Evolutionary conservation across 1,284 basidiomycete genomes (phyloP), one percentile per base, ranked within the genome.

Genomic region (Fomitopsis schrenkii): DNA sequence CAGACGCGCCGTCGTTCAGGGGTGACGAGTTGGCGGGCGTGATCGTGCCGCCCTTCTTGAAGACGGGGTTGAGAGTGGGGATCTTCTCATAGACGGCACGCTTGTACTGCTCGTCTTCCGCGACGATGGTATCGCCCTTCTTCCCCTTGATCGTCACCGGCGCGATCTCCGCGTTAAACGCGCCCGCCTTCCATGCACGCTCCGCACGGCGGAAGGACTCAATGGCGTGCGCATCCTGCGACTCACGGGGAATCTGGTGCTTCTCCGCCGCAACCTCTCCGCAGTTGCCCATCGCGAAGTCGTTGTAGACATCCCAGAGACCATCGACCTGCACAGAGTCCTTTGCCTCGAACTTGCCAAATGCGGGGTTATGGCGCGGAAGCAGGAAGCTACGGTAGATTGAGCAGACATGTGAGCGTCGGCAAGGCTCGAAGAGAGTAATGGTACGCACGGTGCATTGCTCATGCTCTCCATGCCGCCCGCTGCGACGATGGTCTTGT

Each of bases 391-490:
- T 97, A 71, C 7, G 15, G 30, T 15, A 8, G 26, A 17, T 46
- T 35, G 12, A 59, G 28, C 36, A 17, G 15, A 36, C 2, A 30
- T n/a, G 36, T 52, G 10, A 59, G 48, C 17, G 36, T 38, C 9
- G 9, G 22, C 42, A 19, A 3, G 12, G 10, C 38, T 26, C 36
- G 2, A 2, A n/a, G 41, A 30, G 22, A 15, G 14, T 33, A 41
- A 54, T 42, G 59, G 59, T 33, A 83, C 88, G 73, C 75, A 95
- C 94, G 87, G 96, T 68, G 95, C 93, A 68, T 97, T 91, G 71
- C 93, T 95, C 97, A 99, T 99, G 77, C 90, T 94, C 81, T 99
- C 97, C 86, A 95, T 95, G 62, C 97, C 97, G 69, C 97, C 97
- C 57, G 95, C 96, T 45, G 90, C 91, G 64, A 98, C 91, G 57